These are phyloP conservation scores for Didymella pinodella DNA, from an alignment of 2,329 filamentous ascomycete genomes.

Conservation along the genomic window DNA sequence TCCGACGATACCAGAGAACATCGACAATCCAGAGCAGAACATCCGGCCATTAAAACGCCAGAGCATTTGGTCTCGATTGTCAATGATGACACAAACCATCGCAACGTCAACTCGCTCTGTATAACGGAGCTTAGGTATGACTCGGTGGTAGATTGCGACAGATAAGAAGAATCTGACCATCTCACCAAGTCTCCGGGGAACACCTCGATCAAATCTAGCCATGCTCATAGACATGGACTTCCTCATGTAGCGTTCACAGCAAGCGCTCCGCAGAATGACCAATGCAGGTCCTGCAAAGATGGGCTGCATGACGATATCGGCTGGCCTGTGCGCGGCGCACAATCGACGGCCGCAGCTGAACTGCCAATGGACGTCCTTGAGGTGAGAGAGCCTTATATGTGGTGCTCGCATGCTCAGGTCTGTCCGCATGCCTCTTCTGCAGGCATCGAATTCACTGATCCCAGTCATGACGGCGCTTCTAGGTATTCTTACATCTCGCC, in stretches of 20 bases:
- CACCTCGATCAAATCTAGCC: slow-evolving; percentile 23
- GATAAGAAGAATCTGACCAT: slow-evolving; percentile 35
- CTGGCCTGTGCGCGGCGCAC: neutral
- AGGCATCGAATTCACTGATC: no score
- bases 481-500: no score
- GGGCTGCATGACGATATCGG: neutral
- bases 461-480: no score
- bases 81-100: slow-evolving; percentile 49
- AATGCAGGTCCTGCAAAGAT: neutral
- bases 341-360: neutral
- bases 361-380: neutral
- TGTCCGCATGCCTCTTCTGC: no score
- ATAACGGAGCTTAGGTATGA: slow-evolving; percentile 29
- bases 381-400: neutral
- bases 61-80: slow-evolving; percentile 37
- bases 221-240: slow-evolving; percentile 56
- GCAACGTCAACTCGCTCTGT: slow-evolving; percentile 39
- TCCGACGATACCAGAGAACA: neutral
- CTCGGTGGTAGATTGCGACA: slow-evolving; percentile 34
- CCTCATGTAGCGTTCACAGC: slow-evolving; percentile 72
- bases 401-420: neutral
- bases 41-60: neutral
- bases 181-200: slow-evolving; percentile 23
- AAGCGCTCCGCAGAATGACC: neutral
- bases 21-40: neutral